These are phyloP conservation scores for Kwoniella botswanensis DNA, from an alignment of 768 basidiomycete species.

Conservation along the genomic window DNA sequence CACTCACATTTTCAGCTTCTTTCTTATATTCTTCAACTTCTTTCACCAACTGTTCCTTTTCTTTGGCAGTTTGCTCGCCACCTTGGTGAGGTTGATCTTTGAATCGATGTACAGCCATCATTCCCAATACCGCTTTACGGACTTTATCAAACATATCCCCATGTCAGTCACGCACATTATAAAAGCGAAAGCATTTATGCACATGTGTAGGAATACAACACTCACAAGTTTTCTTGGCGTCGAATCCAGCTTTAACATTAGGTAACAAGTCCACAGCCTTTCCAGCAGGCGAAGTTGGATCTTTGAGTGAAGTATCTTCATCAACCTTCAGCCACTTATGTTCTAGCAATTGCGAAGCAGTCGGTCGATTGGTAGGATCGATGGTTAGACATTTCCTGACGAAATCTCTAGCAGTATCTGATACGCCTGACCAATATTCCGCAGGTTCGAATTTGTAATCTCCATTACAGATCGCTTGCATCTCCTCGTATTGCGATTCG, in stretches of 20 bases:
- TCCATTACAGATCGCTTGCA: constrained; percentile 91
- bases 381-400: constrained; percentile 80
- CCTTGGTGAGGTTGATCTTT: constrained; percentile 41
- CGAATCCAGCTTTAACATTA: constrained; percentile 84
- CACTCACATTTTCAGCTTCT: constrained; percentile 72
- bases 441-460: constrained; percentile 87
- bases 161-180: too few relatives aligned
- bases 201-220: constrained; percentile 25
- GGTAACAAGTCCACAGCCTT: constrained; percentile 76
- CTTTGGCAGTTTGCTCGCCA: constrained; percentile 59
- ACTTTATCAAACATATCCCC: constrained; percentile 61
- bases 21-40: constrained; percentile 75
- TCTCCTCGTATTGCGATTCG: constrained; percentile 76
- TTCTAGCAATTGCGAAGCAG: constrained; percentile 71
- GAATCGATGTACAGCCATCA: constrained; percentile 85
- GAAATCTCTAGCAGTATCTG: constrained; percentile 72
- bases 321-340: constrained; percentile 75
- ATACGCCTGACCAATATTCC: constrained; percentile 61
- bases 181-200: too few relatives aligned
- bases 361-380: constrained; percentile 79
- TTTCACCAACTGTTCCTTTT: constrained; percentile 65
- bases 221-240: constrained; percentile 84
- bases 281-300: constrained; percentile 64
- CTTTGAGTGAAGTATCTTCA: constrained; percentile 72
- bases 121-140: constrained; percentile 84